Percentiles rank a stretch among this genome's conserved stretches.
Evolutionary conservation across 345 rosid species (phyloP).

Genomic region (Durio zibethinus): DNA sequence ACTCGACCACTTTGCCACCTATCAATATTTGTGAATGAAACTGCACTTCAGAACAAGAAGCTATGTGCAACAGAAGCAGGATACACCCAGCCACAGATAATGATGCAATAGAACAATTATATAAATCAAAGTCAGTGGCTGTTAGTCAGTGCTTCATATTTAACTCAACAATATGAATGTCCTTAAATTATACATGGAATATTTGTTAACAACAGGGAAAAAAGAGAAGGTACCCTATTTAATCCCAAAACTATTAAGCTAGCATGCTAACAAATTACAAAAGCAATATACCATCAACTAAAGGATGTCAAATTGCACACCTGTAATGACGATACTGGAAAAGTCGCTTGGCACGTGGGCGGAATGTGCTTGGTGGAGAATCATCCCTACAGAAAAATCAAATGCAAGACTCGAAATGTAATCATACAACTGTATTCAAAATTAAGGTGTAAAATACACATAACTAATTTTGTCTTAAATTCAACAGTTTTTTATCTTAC

Average conservation of each 20-base stretch:
- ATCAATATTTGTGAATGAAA: conserved; percentile 7
- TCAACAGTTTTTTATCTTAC: background rate
- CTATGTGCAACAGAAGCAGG: background rate
- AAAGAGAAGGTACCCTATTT: background rate
- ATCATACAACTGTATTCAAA: background rate
- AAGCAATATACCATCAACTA: background rate
- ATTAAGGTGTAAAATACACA: background rate
- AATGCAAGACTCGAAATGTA: conserved; percentile 16
- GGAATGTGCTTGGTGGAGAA: conserved; percentile 80
- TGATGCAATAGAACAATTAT: background rate
- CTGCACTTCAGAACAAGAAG: background rate
- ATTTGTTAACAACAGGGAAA: conserved; percentile 1
- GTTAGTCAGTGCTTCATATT: conserved; percentile 1
- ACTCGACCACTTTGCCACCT: background rate
- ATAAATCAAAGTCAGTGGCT: background rate
- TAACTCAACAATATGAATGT: conserved; percentile 9
- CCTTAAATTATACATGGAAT: conserved; percentile 15
- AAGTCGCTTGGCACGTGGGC: conserved; percentile 87
- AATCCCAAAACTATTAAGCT: background rate
- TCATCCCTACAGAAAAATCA: conserved; percentile 61
- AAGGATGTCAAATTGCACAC: conserved; percentile 34
- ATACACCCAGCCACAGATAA: background rate
- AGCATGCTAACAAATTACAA: background rate
- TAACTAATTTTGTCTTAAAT: background rate
- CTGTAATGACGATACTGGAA: conserved; percentile 99